phyloP scores from a whole-genome alignment of 768 basidiomycete species.

The Pilatotrama ljubarskyi region DNA sequence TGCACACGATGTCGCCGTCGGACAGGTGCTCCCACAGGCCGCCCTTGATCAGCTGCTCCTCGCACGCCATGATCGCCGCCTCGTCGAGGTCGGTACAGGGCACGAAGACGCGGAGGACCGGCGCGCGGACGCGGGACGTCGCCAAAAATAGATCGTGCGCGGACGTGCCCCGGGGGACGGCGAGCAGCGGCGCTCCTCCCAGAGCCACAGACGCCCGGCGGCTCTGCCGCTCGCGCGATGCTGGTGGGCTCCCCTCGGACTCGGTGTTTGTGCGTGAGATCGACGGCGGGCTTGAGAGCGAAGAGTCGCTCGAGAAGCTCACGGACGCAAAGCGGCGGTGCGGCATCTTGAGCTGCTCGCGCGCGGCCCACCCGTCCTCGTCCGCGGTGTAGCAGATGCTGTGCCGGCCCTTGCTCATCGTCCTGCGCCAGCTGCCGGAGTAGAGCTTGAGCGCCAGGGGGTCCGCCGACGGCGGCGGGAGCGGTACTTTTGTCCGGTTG shows the following conservation, averaged over 20 bases:
- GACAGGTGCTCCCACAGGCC: conserved; percentile 77
- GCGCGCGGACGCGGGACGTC: conserved; percentile 63
- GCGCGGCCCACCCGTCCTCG: conserved; percentile 22
- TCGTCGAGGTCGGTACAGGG: conserved; percentile 61
- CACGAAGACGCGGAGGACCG: conserved; percentile 72
- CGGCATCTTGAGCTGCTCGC: conserved; percentile 36
- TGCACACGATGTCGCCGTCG: conserved; percentile 75
- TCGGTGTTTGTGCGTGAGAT: conserved; percentile 26
- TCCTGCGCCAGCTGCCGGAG: conserved; percentile 48
- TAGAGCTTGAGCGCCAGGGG: conserved; percentile 49
- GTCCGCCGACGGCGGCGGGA: conserved; percentile 48
- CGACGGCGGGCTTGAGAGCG: conserved; percentile 36
- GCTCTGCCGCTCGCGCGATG: not conserved
- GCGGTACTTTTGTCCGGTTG: conserved; percentile 31
- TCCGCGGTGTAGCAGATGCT: conserved; percentile 3
- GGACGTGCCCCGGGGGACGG: conserved; percentile 23
- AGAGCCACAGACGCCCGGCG: not conserved
- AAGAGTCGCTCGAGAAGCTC: conserved; percentile 50
- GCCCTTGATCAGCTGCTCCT: conserved; percentile 64
- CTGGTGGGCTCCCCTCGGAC: conserved; percentile 17
- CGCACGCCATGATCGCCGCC: conserved; percentile 54
- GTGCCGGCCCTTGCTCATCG: conserved; percentile 8
- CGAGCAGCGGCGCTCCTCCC: conserved; percentile 33
- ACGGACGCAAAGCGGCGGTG: conserved; percentile 45
- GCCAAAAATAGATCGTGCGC: conserved; percentile 67